phyloP scores from a whole-genome alignment of 139 green algal genomes.

The Chlamydomonas sp. region DNA sequence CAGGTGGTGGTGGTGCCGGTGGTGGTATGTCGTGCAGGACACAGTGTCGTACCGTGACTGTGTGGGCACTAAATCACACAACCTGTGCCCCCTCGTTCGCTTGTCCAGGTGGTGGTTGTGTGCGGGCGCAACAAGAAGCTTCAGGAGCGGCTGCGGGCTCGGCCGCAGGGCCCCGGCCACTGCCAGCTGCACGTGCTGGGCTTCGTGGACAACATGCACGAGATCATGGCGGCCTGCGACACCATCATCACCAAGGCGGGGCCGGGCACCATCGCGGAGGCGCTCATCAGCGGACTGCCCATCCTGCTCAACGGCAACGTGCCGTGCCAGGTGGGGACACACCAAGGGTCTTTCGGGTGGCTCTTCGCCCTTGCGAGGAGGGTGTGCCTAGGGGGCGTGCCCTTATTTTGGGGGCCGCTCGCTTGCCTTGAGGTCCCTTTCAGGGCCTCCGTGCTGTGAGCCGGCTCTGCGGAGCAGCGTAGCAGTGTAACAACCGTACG shows the following conservation, averaged over 20 bases:
- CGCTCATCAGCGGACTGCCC: slow-evolving; percentile 93
- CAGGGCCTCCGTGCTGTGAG: too few species aligned
- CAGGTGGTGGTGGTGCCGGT: too few species aligned
- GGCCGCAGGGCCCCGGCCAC: slow-evolving; percentile 28
- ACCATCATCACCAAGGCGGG: slow-evolving; percentile 92
- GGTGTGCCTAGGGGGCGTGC: too few species aligned
- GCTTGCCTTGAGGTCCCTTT: too few species aligned
- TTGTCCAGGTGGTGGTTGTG: slow-evolving; percentile 94
- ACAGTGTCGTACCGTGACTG: slow-evolving; percentile 5
- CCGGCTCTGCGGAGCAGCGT: too few species aligned
- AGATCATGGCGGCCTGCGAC: slow-evolving; percentile 93
- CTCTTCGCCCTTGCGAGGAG: too few species aligned
- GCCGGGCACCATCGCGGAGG: slow-evolving; percentile 97
- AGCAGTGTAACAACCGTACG: too few species aligned
- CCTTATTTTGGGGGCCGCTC: too few species aligned
- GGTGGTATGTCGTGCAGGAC: neutral
- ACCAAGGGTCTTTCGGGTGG: too few species aligned
- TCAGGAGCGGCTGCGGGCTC: slow-evolving; percentile 63
- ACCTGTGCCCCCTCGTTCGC: too few species aligned
- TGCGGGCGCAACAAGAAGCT: slow-evolving; percentile 94
- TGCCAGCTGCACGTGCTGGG: slow-evolving; percentile 50
- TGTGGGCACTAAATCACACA: too few species aligned
- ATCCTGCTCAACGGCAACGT: slow-evolving; percentile 97
- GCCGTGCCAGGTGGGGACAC: slow-evolving; percentile 87
- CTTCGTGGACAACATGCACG: slow-evolving; percentile 95